Base-by-base conservation (phyloP, 208 protist species). In the Wallacemonas rigidus region DNA sequence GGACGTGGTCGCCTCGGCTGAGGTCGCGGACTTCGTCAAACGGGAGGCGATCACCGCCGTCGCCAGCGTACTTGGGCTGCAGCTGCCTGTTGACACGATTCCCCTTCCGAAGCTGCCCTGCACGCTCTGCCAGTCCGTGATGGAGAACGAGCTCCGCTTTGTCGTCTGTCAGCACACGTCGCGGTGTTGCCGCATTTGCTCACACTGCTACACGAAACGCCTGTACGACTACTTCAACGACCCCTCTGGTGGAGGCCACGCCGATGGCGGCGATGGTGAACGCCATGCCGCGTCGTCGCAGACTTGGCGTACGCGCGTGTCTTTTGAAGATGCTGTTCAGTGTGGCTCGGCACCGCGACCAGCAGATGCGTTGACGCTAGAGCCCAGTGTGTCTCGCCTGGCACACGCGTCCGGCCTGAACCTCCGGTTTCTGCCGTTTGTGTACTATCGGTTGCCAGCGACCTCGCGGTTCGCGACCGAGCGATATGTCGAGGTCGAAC, bases 101-200 rank as follows among this genome's bases (percentile, higher is more conserved):
- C 36, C 40, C 39, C 81, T 90, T 45, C 83, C 87, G 7, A 14
- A 43, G 2, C 38, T 44, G 4, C 43, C 45, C 45, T 97, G 92
- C 80, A 89, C 62, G 26, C 36, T 80, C 39, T 95, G 92, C 63
- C 45, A 67, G 38, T 56, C 53, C 61, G 48, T 39, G 2, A 88
- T 97, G 39, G 86, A 89, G 35, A 79, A 97, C 72, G 89, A 97
- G 68, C 45, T 97, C 3, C 86, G 89, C 35, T 90, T 95, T 69
- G 82, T 94, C 17, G 87, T 88, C 14, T 97, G 92, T 67, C 63
- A 74, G 2, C 77, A 65, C 63, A 53, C 65, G 9, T 47, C 69
- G 0, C 69, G 60, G 56, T 94, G 92, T 71, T 97, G 92, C 71
- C 65, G 58, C 43, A 83, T 93, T n/a, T 97, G 92, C 73, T 74